Conservation (phyloP, 225 moss, liverwort and hornwort species). For the Physcomitrium patens region DNA sequence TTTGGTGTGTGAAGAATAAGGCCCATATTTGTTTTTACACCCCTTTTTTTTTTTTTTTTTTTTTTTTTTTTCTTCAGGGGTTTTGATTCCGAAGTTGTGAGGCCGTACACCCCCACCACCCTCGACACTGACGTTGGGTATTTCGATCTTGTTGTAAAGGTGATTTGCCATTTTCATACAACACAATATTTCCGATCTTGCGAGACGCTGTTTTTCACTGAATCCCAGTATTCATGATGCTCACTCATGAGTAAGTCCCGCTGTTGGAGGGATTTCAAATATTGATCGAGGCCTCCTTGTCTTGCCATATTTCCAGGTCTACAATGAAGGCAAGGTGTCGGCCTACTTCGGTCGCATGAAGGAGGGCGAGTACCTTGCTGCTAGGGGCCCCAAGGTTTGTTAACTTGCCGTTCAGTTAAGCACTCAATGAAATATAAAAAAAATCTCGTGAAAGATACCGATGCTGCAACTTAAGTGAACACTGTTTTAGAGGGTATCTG, state of each 20-base stretch:
- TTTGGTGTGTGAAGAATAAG: not conserved
- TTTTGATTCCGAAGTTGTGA: slow-evolving; percentile 73
- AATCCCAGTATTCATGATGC: not conserved
- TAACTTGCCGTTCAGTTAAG: not conserved
- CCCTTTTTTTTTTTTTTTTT: too few species aligned
- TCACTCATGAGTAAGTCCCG: slow-evolving; percentile 1
- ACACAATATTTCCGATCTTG: not conserved
- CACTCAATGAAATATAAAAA: too few species aligned
- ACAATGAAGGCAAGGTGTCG: slow-evolving; percentile 87
- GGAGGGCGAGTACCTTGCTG: slow-evolving; percentile 74
- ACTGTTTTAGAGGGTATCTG: too few species aligned
- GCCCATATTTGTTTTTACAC: not conserved
- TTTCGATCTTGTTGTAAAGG: slow-evolving; percentile 97
- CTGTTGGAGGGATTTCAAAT: not conserved
- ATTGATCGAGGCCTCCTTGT: not conserved
- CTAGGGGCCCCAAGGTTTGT: slow-evolving; percentile 91
- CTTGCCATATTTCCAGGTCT: slow-evolving; percentile 57
- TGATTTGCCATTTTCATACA: slow-evolving; percentile 30
- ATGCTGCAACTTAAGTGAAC: too few species aligned
- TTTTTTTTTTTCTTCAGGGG: slow-evolving; percentile 51
- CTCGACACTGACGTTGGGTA: slow-evolving; percentile 82
- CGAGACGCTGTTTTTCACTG: not conserved
- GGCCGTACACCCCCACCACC: slow-evolving; percentile 95
- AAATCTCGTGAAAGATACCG: too few species aligned
- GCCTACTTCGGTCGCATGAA: slow-evolving; percentile 89